Base-by-base conservation (phyloP, 2,329 filamentous ascomycete species). In the Trematosphaeria pertusa region DNA sequence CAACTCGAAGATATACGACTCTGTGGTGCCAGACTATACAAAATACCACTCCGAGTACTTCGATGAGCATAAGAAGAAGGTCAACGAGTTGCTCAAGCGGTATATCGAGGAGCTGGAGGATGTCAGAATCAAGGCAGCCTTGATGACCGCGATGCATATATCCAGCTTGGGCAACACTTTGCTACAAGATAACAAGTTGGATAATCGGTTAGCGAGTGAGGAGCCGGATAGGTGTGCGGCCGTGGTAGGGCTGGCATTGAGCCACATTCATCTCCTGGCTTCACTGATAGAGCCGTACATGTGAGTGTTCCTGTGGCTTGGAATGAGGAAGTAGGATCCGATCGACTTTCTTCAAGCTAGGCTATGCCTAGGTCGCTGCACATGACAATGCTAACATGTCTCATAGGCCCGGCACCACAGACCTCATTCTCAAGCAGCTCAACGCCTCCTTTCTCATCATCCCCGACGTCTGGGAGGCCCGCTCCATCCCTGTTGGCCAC, bases 261-360 rank as follows among this genome's bases (percentile, higher is more conserved):
- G 95, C 75, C 83, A 92, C 55, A 85, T 93, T 43, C 85, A 93
- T 65, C 85, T 97, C 22, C 81, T 96, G 37, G 89, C 91, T 17
- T 86, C 84, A 43, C 76, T 96, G 33, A 82, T 92, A 46, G 84
- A 85, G 41, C 92, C 92, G 0, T 97, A 93, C 75, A 89, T 97
- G 80, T 70, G 53, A 62, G 65, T 58, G 2, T 6, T 37, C 20
- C 7, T 31, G 9, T 36, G n/a, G n/a, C n/a, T n/a, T n/a, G n/a
- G n/a, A n/a, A n/a, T n/a, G n/a, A n/a, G n/a, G n/a, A n/a, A n/a
- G n/a, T n/a, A n/a, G n/a, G n/a, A n/a, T n/a, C n/a, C n/a, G n/a
- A n/a, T n/a, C n/a, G n/a, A n/a, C n/a, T n/a, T n/a, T n/a, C n/a
- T n/a, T n/a, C n/a, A n/a, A n/a, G n/a, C n/a, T n/a, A n/a, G n/a